Base-by-base conservation (phyloP, 1,284 basidiomycete genomes). In the Naganishia sp. region DNA sequence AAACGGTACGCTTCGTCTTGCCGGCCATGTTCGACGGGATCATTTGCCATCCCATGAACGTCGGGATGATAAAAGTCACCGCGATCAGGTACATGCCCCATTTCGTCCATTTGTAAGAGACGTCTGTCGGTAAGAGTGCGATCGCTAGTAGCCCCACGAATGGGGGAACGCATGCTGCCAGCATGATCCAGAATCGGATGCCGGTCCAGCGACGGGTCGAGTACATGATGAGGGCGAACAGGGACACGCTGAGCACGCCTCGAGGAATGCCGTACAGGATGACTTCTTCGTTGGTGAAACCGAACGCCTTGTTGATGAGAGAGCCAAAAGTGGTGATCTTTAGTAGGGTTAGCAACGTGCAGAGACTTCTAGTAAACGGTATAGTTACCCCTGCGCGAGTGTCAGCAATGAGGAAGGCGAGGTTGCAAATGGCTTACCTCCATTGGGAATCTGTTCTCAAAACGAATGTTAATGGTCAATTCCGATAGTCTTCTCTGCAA, bases 1-100 rank as follows among this genome's bases (percentile, higher is more conserved):
- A 70, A 11, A 75, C 71, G 32, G 72, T 73, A 66, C 74, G 73
- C 63, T 76, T 75, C 28, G 76, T 77, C 49, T 74, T 69, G 7
- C 76, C 76, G 15, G 73, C 74, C n/a, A 73, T 70, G 67, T 75
- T 76, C 25, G 70, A 72, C 4, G 72, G 70, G 65, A 77, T 72
- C 15, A 77, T 64, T 1, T 73, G 67, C 75, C 73, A 75, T 39
- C 70, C 72, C 23, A 72, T 70, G 66, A 74, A 74, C 13, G 67
- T 55, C 32, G 73, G 70, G 42, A 77, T 66, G n/a, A 71, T 71
- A 43, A 72, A 73, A 52, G 73, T 69, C 21, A 73, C 72, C 23
- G 71, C 69, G 56, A 76, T 72, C 31, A 75, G 67, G 55, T 74
- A 75, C 17, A 71, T 54, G 6, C 71, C 72, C 71, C 72, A 74